Evolutionary conservation across 73 alveolate genomes (phyloP).

Genomic region (Tetrahymena thermophila): DNA sequence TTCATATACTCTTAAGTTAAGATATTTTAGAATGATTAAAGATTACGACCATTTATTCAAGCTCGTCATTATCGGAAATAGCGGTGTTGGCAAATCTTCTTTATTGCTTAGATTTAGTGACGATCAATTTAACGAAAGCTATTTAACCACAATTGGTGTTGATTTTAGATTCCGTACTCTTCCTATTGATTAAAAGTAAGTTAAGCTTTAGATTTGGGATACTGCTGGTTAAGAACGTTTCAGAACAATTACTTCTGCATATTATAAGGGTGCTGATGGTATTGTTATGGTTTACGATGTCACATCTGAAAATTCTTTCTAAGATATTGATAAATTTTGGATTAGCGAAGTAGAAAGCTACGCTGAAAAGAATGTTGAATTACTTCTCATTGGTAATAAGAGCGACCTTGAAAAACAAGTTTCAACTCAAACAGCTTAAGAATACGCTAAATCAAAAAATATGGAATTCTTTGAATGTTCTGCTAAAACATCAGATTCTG

Average conservation of each 20-base stretch:
- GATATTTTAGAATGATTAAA: slow-evolving; percentile 18
- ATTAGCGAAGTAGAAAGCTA: slow-evolving; percentile 38
- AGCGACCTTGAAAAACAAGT: slow-evolving; percentile 26
- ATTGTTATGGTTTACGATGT: slow-evolving; percentile 59
- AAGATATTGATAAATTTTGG: slow-evolving; percentile 39
- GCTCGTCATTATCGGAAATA: slow-evolving; percentile 53
- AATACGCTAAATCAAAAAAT: slow-evolving; percentile 6
- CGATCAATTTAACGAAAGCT: slow-evolving; percentile 53
- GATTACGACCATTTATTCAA: slow-evolving; percentile 56
- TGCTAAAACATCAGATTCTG: slow-evolving; percentile 28
- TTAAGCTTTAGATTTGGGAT: slow-evolving; percentile 63
- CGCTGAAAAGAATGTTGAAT: slow-evolving; percentile 45
- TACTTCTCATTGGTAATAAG: slow-evolving; percentile 24
- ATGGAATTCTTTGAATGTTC: slow-evolving; percentile 23
- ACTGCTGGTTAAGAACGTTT: slow-evolving; percentile 76
- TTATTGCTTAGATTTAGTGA: slow-evolving; percentile 58
- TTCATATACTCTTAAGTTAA: background rate
- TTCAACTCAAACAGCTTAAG: slow-evolving; percentile 15
- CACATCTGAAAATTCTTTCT: background rate
- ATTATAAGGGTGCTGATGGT: slow-evolving; percentile 73
- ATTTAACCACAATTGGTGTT: slow-evolving; percentile 65
- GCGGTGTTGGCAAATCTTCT: slow-evolving; percentile 68
- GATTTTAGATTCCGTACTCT: slow-evolving; percentile 63
- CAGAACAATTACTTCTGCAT: slow-evolving; percentile 56
- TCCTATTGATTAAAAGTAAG: slow-evolving; percentile 52